Evolutionary conservation across 495 filamentous ascomycete species (phyloP).

Genomic region (Xylaria castorea): DNA sequence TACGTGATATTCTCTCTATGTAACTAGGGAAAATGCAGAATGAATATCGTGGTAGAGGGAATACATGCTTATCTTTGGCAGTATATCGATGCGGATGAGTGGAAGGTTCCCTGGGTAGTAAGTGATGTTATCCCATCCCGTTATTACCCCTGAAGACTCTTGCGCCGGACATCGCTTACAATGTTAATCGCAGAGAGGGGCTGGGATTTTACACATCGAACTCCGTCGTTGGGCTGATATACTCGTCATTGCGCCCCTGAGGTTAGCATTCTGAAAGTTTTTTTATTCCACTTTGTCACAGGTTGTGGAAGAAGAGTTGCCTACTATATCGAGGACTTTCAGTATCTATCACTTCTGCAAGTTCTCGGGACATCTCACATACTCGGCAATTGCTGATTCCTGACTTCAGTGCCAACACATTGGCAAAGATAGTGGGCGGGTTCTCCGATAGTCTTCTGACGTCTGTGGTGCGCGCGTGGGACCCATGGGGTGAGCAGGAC

Average conservation of each 20-base stretch:
- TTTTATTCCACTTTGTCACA: not conserved
- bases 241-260: conserved; percentile 76
- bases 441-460: conserved; percentile 72
- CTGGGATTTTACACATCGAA: conserved; percentile 84
- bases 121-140: not conserved
- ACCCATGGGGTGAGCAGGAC: conserved; percentile 70
- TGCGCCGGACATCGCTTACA: conserved; percentile 4
- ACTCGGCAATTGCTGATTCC: not conserved
- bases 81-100: conserved; percentile 82
- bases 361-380: not conserved
- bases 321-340: not conserved
- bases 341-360: not conserved
- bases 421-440: conserved; percentile 78
- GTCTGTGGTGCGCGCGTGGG: conserved; percentile 86
- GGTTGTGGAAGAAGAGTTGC: not conserved
- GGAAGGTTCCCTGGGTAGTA: conserved; percentile 68
- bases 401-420: conserved; percentile 68
- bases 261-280: conserved; percentile 7
- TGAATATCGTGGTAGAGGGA: not conserved
- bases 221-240: conserved; percentile 75
- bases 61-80: conserved; percentile 14
- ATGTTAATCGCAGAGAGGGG: conserved; percentile 53
- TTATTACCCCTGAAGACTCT: not conserved
- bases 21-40: not conserved
- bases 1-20: conserved; percentile 1